Conservation (phyloP, 108 stramenopile genomes). For the Cylindrotheca closterium region DNA sequence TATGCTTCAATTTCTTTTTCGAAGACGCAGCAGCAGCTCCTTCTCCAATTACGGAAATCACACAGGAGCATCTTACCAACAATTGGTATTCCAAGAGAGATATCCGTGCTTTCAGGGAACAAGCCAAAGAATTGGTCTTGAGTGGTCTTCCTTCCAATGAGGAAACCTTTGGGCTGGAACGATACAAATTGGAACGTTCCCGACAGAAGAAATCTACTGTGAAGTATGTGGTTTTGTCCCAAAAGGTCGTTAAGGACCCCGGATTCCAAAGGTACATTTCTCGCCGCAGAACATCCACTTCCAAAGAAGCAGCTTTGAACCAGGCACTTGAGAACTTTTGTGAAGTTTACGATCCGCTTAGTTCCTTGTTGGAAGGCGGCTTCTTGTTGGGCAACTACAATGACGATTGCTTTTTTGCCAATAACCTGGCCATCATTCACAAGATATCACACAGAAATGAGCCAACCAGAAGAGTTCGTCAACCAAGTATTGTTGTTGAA, state of each 20-base stretch:
- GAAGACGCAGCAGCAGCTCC: no score
- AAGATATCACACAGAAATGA: no score
- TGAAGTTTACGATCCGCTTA: not conserved
- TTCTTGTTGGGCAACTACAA: not conserved
- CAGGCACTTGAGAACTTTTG: not conserved
- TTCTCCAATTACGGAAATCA: not conserved
- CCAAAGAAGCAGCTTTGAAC: not conserved
- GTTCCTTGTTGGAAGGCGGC: not conserved
- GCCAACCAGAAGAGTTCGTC: no score
- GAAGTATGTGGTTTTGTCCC: conserved; percentile 80
- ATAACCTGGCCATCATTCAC: not conserved
- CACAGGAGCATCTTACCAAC: not conserved
- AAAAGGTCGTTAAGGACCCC: conserved; percentile 38
- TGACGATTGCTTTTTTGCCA: not conserved
- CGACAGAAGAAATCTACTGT: conserved; percentile 48
- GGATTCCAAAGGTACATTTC: not conserved
- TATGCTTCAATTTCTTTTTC: no score
- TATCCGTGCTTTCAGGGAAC: not conserved
- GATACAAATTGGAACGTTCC: not conserved
- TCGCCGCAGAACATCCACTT: not conserved
- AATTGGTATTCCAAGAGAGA: not conserved
- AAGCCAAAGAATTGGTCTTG: not conserved
- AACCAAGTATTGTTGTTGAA: no score
- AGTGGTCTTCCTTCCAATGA: not conserved
- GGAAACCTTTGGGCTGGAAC: not conserved